phyloP scores from a whole-genome alignment of 108 stramenopile species.

The Nannochloropsis salina region DNA sequence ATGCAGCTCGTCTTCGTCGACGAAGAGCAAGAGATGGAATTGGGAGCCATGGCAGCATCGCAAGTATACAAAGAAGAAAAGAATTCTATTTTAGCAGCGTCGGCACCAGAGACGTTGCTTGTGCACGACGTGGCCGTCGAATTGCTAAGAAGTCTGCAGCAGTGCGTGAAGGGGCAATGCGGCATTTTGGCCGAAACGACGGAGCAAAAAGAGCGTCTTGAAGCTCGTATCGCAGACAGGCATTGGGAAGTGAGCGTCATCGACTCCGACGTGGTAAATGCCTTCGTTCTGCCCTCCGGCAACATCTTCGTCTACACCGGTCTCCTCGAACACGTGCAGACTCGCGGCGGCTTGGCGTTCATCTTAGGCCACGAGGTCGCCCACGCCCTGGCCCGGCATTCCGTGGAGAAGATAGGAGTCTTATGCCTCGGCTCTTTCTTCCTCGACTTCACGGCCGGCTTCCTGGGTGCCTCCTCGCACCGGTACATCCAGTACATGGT shows the following conservation, averaged over 20 bases:
- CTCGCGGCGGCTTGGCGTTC: neutral
- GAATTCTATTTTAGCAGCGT: neutral
- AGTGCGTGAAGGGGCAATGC: neutral
- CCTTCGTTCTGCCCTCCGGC: constrained; percentile 12
- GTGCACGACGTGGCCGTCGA: neutral
- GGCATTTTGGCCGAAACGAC: no score
- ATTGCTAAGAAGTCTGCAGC: neutral
- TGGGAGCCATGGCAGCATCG: constrained; percentile 3
- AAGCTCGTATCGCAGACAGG: neutral
- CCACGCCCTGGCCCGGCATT: neutral
- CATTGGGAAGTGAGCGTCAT: constrained; percentile 9
- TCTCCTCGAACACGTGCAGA: neutral
- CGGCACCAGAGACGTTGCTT: neutral
- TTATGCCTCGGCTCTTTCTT: constrained; percentile 6
- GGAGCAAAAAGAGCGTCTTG: neutral
- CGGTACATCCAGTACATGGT: neutral
- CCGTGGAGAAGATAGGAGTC: neutral
- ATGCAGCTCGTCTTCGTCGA: neutral
- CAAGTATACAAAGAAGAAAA: constrained; percentile 7
- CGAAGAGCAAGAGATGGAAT: neutral
- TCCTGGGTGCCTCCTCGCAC: neutral
- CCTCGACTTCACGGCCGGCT: neutral
- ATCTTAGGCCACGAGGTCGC: neutral
- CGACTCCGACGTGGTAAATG: neutral
- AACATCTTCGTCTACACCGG: constrained; percentile 17